These are phyloP conservation scores for Grosmannia clavigera DNA, from an alignment of 2,329 filamentous ascomycete genomes.

Conservation along the genomic window DNA sequence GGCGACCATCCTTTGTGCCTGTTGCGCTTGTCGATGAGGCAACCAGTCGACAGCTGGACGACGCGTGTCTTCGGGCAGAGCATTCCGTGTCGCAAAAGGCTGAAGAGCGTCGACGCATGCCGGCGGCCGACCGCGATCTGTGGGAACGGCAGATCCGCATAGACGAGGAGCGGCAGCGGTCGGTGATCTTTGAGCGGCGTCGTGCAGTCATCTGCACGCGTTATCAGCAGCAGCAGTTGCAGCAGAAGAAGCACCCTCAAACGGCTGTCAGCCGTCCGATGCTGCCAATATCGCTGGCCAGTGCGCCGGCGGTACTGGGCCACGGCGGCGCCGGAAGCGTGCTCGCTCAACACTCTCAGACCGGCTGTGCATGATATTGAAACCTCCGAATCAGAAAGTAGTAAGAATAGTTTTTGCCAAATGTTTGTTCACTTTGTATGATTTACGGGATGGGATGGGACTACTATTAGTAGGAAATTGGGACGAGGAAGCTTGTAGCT, in stretches of 20 bases:
- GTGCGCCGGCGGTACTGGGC: background rate
- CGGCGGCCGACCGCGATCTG: slow-evolving; percentile 32
- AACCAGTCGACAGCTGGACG: slow-evolving; percentile 34
- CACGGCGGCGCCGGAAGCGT: background rate
- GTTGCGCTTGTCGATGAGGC: slow-evolving; percentile 25
- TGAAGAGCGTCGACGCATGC: slow-evolving; percentile 28
- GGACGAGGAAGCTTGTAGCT: background rate
- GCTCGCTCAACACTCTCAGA: background rate
- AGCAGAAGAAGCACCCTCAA: background rate
- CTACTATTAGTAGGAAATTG: background rate
- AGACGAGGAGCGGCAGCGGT: slow-evolving; percentile 35
- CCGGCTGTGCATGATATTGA: background rate
- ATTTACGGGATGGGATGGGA: background rate
- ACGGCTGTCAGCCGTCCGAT: background rate
- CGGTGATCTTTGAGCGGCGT: slow-evolving; percentile 34
- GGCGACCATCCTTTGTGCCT: slow-evolving; percentile 17
- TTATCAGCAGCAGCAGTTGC: background rate
- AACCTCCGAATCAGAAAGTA: too few relatives aligned
- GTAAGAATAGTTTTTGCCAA: background rate
- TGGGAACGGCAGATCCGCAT: slow-evolving; percentile 28
- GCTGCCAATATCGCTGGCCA: background rate
- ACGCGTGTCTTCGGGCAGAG: slow-evolving; percentile 32
- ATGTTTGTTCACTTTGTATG: background rate
- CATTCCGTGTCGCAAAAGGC: slow-evolving; percentile 27
- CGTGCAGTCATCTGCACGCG: slow-evolving; percentile 29